phyloP scores from a whole-genome alignment of 2,329 filamentous ascomycete genomes.

The Aspergillus proliferans region DNA sequence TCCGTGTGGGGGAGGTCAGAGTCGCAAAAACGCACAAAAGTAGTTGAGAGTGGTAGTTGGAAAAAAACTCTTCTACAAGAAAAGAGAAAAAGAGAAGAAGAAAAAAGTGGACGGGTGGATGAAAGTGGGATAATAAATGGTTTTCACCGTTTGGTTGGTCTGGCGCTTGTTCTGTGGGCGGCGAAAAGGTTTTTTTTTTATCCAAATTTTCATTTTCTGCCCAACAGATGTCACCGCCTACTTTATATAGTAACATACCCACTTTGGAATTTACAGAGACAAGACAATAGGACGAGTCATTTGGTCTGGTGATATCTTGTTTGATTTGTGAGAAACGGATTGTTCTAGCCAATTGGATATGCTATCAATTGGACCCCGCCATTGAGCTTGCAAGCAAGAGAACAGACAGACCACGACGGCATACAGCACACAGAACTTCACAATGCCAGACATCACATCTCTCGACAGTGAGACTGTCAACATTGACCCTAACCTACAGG shows the following conservation, averaged over 20 bases:
- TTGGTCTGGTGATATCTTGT: no score
- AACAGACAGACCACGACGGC: neutral
- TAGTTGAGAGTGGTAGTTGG: conserved; percentile 6
- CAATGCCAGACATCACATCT: conserved; percentile 30
- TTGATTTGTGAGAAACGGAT: no score
- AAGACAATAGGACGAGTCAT: no score
- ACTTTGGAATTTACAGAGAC: no score
- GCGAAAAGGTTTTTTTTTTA: conserved; percentile 6
- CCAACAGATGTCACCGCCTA: conserved; percentile 17
- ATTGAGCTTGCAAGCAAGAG: neutral
- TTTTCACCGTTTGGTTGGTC: conserved; percentile 19
- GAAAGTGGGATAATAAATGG: conserved; percentile 7
- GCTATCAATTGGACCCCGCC: no score
- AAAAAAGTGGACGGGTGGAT: conserved; percentile 16
- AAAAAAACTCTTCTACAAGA: conserved; percentile 13
- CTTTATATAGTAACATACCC: neutral
- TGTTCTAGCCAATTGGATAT: no score
- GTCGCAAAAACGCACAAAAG: conserved; percentile 12
- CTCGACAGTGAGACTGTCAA: conserved; percentile 13
- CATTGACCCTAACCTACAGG: conserved; percentile 4
- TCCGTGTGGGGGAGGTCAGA: conserved; percentile 22
- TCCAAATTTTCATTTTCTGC: conserved; percentile 11
- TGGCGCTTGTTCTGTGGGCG: conserved; percentile 3
- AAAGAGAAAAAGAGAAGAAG: conserved; percentile 14
- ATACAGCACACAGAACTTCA: conserved; percentile 3